These are phyloP conservation scores for Colletotrichum lini DNA, from an alignment of 2,329 filamentous ascomycete genomes.

Conservation along the genomic window DNA sequence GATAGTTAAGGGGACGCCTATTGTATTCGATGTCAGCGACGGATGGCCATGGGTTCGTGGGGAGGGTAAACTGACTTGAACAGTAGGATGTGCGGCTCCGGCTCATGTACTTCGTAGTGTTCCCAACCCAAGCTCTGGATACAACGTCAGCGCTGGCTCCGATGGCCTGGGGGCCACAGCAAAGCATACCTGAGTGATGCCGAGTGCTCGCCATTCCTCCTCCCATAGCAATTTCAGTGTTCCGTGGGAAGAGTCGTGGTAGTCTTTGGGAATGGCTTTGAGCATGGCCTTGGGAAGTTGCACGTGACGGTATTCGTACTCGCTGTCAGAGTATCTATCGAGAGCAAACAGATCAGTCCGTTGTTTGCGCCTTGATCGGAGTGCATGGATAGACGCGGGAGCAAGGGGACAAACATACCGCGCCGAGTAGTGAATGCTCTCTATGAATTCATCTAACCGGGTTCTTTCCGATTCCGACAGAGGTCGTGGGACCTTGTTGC, in stretches of 20 bases:
- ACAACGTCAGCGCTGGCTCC: conserved; percentile 20
- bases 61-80: conserved; percentile 84
- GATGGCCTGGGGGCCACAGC: neutral
- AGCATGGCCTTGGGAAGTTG: conserved; percentile 99
- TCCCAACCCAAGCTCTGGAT: conserved; percentile 95
- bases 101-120: conserved; percentile 99
- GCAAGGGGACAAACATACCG: conserved; percentile 67
- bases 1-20: conserved; percentile 88
- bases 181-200: conserved; percentile 88
- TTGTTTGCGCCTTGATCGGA: neutral
- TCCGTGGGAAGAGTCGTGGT: conserved; percentile 89
- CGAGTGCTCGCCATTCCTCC: conserved; percentile 96
- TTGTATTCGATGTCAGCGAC: conserved; percentile 9
- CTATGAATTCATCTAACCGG: conserved; percentile 90
- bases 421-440: conserved; percentile 95
- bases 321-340: conserved; percentile 88
- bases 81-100: conserved; percentile 96
- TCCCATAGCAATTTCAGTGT: conserved; percentile 98
- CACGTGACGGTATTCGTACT: conserved; percentile 97
- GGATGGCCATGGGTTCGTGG: neutral
- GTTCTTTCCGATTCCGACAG: conserved; percentile 86
- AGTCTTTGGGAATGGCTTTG: conserved; percentile 95
- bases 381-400: conserved; percentile 6
- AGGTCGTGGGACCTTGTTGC: conserved; percentile 87
- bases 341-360: conserved; percentile 11